Conservation (phyloP, 768 basidiomycete genomes). For the Calvatia gigantea region DNA sequence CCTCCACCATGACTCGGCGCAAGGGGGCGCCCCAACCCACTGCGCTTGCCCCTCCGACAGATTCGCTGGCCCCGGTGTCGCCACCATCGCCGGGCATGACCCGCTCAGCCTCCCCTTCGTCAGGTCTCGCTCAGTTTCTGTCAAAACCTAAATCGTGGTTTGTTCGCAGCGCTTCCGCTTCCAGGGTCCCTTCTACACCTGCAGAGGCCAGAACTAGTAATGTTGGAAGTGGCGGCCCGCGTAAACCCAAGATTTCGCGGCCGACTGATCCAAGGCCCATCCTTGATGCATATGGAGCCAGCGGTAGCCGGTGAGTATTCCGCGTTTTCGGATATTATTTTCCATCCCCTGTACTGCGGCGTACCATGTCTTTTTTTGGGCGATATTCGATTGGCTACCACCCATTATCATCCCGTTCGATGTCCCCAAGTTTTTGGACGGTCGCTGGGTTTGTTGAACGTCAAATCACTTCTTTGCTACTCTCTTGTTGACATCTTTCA, state of each 20-base stretch:
- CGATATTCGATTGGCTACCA: too few relatives aligned
- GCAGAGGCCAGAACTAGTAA: constrained; percentile 46
- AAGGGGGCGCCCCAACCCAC: constrained; percentile 17
- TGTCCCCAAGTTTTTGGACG: too few relatives aligned
- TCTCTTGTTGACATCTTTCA: background rate
- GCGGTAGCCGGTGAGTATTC: constrained; percentile 49
- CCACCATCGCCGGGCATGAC: constrained; percentile 34
- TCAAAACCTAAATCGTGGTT: constrained; percentile 75
- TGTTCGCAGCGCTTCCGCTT: constrained; percentile 51
- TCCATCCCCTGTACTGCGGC: background rate
- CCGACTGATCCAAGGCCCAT: constrained; percentile 83
- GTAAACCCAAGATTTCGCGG: constrained; percentile 80
- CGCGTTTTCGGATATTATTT: constrained; percentile 3
- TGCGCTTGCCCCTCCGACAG: constrained; percentile 15
- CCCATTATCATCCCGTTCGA: too few relatives aligned
- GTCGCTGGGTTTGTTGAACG: background rate
- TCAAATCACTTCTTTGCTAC: background rate
- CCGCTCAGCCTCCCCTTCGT: constrained; percentile 65
- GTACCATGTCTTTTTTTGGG: too few relatives aligned
- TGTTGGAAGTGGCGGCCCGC: constrained; percentile 26
- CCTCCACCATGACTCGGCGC: constrained; percentile 33
- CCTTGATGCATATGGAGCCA: constrained; percentile 48
- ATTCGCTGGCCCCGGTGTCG: constrained; percentile 20
- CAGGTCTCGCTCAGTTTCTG: constrained; percentile 61
- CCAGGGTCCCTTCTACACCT: constrained; percentile 36